Conservation (phyloP, 2,329 filamentous ascomycete genomes). For the Chaetomium olivaceum region DNA sequence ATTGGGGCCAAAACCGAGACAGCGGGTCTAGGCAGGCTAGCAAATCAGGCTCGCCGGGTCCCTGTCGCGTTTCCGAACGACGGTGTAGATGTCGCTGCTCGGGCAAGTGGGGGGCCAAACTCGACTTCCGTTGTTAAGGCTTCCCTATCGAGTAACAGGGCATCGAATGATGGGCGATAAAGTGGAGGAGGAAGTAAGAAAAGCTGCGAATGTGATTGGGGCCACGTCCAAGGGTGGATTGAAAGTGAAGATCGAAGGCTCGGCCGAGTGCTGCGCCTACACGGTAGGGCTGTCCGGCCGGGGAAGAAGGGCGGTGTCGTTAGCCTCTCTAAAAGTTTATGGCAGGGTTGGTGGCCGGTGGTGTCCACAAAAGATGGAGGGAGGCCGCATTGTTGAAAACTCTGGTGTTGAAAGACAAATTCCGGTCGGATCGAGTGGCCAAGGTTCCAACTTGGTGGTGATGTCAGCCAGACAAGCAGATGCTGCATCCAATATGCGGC, state of each 20-base stretch:
- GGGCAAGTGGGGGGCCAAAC: neutral
- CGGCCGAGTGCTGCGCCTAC: neutral
- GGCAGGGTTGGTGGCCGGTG: neutral
- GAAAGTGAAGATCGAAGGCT: neutral
- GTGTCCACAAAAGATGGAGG: constrained; percentile 1
- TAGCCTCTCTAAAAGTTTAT: neutral
- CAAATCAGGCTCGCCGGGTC: constrained; percentile 16
- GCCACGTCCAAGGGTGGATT: constrained; percentile 12
- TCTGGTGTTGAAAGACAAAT: neutral
- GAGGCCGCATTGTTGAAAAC: constrained; percentile 4
- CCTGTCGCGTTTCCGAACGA: constrained; percentile 7
- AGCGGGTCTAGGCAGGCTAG: constrained; percentile 6
- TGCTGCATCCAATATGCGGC: neutral
- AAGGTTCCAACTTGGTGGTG: neutral
- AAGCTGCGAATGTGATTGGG: constrained; percentile 11
- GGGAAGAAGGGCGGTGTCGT: neutral
- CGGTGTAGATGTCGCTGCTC: neutral
- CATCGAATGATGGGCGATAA: neutral
- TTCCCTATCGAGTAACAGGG: neutral
- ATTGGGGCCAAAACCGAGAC: constrained; percentile 11
- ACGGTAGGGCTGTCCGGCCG: too few relatives aligned
- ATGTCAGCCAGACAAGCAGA: constrained; percentile 20
- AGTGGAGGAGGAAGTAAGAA: neutral
- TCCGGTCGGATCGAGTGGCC: neutral
- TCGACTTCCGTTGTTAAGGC: neutral